Percentiles rank a stretch among this genome's conserved stretches.
Evolutionary conservation across 495 filamentous ascomycete species (phyloP).

Genomic region (Cercophora scortea): DNA sequence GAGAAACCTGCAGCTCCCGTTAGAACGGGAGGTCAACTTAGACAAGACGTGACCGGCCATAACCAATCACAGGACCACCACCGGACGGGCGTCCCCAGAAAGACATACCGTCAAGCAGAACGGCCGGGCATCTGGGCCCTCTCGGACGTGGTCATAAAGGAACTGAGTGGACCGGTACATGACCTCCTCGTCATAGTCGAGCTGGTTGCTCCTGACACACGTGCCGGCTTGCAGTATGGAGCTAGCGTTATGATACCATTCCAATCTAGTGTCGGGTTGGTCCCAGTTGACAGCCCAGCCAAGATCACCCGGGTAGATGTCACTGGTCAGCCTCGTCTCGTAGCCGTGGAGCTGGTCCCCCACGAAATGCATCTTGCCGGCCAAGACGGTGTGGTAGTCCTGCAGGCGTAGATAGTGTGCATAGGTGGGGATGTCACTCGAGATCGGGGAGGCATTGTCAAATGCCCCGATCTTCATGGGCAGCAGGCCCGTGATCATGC

Average conservation of each 20-base stretch:
- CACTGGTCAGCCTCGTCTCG: constrained; percentile 77
- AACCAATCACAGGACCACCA: neutral
- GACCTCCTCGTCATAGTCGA: constrained; percentile 92
- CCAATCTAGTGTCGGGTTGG: constrained; percentile 68
- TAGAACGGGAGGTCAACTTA: neutral
- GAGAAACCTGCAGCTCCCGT: constrained; percentile 50
- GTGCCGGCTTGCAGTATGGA: constrained; percentile 79
- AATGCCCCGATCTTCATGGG: constrained; percentile 81
- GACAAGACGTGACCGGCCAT: neutral
- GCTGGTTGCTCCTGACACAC: constrained; percentile 79
- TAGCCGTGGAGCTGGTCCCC: constrained; percentile 89
- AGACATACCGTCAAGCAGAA: constrained; percentile 66
- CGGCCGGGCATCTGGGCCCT: constrained; percentile 56
- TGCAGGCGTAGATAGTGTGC: constrained; percentile 79
- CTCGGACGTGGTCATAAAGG: constrained; percentile 72
- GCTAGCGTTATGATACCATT: constrained; percentile 90
- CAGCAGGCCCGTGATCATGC: constrained; percentile 80
- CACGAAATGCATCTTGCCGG: constrained; percentile 94
- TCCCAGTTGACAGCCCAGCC: constrained; percentile 92
- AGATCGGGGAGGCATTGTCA: constrained; percentile 74
- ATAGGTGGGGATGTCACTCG: constrained; percentile 72
- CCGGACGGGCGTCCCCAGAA: neutral
- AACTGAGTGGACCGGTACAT: constrained; percentile 80
- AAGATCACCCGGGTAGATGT: constrained; percentile 87
- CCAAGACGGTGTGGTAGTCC: constrained; percentile 81